Base-by-base conservation (phyloP, 139 green algal species). In the Mesotaenium endlicherianum region DNA sequence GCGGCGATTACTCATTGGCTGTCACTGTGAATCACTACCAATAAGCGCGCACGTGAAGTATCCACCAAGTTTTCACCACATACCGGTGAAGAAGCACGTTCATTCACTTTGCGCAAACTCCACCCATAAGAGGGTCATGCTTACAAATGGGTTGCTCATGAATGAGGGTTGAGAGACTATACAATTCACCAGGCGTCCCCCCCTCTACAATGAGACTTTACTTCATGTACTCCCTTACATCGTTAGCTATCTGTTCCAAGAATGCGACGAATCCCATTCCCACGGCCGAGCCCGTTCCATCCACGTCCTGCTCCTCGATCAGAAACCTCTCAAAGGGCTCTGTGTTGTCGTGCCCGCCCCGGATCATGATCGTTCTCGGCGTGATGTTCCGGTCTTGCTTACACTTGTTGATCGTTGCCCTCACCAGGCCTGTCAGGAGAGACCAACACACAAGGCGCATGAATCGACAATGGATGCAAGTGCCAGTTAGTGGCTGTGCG, bases 221-320 rank as follows among this genome's bases (percentile, higher is more conserved):
- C 42, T 87, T 84, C 74, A 87, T 85, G 40, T 87, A 88, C n/a
- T 86, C 75, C 0, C 77, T 14, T 4, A 78, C 77, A n/a, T 88
- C 77, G 0, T 69, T 43, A 30, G 59, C 55, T 30, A 87, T 75
- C n/a, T 45, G n/a, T 16, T 88, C 77, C 42, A 88, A 31, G 30
- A 88, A 88, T 1, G 64, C 64, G 14, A 88, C 83, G 55, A 88
- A 88, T 2, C 83, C 83, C 70, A 58, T 77, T 14, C 79, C 79
- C n/a, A 34, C 53, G 0, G 53, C 67, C 17, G 43, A 36, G 38
- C 47, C 64, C 30, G 31, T 36, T n/a, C 75, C 60, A 2, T 76
- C 76, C 44, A 86, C 83, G 40, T 88, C 83, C 36, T 86, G 90
- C 75, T 96, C 93, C 71, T 96, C 93, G 26, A 96, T 87, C 81